phyloP scores from a whole-genome alignment of 2,329 filamentous ascomycete species.

The Podosphaera leucotricha region DNA sequence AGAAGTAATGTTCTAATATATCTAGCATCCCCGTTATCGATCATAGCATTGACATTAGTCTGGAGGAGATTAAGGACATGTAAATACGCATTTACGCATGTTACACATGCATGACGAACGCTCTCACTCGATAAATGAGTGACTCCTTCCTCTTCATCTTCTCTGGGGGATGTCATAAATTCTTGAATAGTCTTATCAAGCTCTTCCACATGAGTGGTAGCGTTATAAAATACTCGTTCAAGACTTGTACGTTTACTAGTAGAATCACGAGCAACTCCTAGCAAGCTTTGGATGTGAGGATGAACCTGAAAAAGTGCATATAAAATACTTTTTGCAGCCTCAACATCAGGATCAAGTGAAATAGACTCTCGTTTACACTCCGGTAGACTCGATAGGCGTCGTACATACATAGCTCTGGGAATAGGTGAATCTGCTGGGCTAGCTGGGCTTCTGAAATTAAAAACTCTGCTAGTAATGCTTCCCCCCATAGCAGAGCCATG shows the following conservation, averaged over 20 bases:
- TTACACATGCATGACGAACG: conserved; percentile 37
- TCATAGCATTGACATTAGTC: conserved; percentile 37
- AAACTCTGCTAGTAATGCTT: conserved; percentile 10
- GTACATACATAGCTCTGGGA: conserved; percentile 35
- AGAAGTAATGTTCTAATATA: conserved; percentile 42
- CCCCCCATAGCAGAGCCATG: conserved; percentile 42
- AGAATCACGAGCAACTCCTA: conserved; percentile 35
- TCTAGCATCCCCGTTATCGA: conserved; percentile 40
- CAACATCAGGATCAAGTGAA: conserved; percentile 34
- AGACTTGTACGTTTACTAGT: conserved; percentile 37
- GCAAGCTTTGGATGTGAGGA: conserved; percentile 41
- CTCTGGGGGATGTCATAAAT: conserved; percentile 28
- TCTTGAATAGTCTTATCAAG: conserved; percentile 40
- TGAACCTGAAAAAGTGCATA: conserved; percentile 46
- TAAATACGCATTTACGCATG: conserved; percentile 38
- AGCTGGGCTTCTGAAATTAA: conserved; percentile 23
- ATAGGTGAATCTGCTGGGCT: conserved; percentile 34
- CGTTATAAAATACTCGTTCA: conserved; percentile 44
- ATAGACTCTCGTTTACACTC: conserved; percentile 37
- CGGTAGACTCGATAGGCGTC: conserved; percentile 37
- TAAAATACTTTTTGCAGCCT: conserved; percentile 40
- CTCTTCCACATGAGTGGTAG: conserved; percentile 40
- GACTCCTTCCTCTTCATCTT: conserved; percentile 21
- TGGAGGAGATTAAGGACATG: conserved; percentile 38
- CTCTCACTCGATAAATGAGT: conserved; percentile 33